Evolutionary conservation across 768 basidiomycete species (phyloP), one percentile per base, ranked within the genome.

Genomic region (Lentinula sp.): DNA sequence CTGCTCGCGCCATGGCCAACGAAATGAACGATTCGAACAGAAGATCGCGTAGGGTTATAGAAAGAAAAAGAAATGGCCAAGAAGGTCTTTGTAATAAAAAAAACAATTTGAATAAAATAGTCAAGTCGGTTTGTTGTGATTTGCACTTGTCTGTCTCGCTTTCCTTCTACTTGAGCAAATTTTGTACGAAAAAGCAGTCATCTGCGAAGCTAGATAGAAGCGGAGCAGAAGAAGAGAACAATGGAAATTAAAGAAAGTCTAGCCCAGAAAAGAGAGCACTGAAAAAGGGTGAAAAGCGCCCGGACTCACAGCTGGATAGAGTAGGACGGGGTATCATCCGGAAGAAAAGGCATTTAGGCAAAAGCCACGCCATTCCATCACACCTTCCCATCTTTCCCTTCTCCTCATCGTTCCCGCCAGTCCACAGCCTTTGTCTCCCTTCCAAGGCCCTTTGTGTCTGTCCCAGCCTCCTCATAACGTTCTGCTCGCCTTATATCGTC

Each of bases 381-480:
- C 46, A 51, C 57, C 57, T 61, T 60, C 60, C 65, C 57, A 43
- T 46, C 50, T 60, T 62, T 55, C 54, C 45, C 61, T 40, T 46
- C 59, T 35, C 62, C 61, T 48, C 50, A 45, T 32, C 40, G 28
- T 48, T 43, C 53, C 56, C 54, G 52, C 16, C 21, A 40, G 31
- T 45, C 51, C 40, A 4, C 21, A 35, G 35, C 35, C 51, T 53
- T 21, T 51, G 13, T 49, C 31, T 53, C 42, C 35, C 18, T 31
- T 51, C 63, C 40, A 6, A 34, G 16, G 34, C 23, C 39, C 46
- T 40, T 46, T 45, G 46, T 56, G 16, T 53, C 52, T 35, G 28
- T 39, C 46, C 62, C 62, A 18, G 18, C 43, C 31, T 46, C 49
- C 21, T 37, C 55, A 50, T 32, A 32, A 37, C 60, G 31, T 40